Base-by-base conservation (phyloP, 1,284 basidiomycete genomes). In the Psilocybe mexicana region DNA sequence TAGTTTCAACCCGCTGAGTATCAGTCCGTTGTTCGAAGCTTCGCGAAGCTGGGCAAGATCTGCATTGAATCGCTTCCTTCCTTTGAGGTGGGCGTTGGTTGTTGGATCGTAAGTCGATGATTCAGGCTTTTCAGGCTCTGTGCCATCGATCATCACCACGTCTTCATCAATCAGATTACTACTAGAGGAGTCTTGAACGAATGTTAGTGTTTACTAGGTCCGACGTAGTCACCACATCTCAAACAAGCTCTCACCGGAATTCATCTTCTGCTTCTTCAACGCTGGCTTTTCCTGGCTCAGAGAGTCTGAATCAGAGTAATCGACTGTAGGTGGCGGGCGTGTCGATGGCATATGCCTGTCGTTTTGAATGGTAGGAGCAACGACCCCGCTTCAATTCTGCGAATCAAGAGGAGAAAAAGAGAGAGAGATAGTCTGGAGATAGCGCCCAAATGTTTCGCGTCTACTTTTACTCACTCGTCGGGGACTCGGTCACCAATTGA, bases 61-160 rank as follows among this genome's bases (percentile, higher is more conserved):
- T 28, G 82, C 81, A 14, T 70, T 73, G 66, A 83, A 85, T 54
- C 79, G 75, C 63, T 74, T 79, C 30, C 82, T 72, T 11, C 83
- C 83, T 69, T 80, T 84, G 61, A 82, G 65, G 55, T 76, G 72
- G 6, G 67, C 65, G 62, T 80, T 79, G 65, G 72, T 77, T 44
- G 66, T 67, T 4, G 67, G 59, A 50, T 70, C 64, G 45, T 68
- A 69, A 12, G 46, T 28, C 35, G 38, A 47, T 12, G 52, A 45
- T 28, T 18, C 18, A 18, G 18, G 18, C 18, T 18, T 18, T 18
- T 18, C 18, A 18, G 18, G 18, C 18, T 42, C 47, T 58, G 61
- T 43, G 25, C 11, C 57, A 59, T 60, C 44, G 57, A 48, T 55
- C n/a, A 11, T 40, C 4, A 12, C 14, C 11, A 40, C 47, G 43